Evolutionary conservation across 1,284 basidiomycete genomes (phyloP).

Genomic region (Malassezia furfur): DNA sequence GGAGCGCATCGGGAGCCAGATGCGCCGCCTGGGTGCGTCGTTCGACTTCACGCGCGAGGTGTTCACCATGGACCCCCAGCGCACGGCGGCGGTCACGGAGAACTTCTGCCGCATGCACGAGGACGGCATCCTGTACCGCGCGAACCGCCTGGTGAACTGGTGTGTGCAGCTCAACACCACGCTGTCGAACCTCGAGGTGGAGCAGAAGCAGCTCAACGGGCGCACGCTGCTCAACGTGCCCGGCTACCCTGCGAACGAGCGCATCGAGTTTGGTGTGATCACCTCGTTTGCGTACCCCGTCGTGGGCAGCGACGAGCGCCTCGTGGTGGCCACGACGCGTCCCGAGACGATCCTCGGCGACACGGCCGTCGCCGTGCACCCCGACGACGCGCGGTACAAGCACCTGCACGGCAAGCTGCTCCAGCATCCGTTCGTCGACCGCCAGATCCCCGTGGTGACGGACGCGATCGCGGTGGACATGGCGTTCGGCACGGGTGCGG

Average conservation of each 20-base stretch:
- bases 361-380: constrained; percentile 93
- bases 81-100: constrained; percentile 70
- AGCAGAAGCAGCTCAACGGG: constrained; percentile 83
- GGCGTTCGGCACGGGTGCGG: constrained; percentile 93
- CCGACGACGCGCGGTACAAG: constrained; percentile 83
- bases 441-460: constrained; percentile 77
- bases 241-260: constrained; percentile 86
- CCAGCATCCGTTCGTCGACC: constrained; percentile 77
- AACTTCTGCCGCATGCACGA: constrained; percentile 85
- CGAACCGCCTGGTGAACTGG: constrained; percentile 97
- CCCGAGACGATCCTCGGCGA: constrained; percentile 98
- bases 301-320: constrained; percentile 75
- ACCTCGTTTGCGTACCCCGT: constrained; percentile 90
- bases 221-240: constrained; percentile 81
- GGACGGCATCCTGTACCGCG: constrained; percentile 87
- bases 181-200: constrained; percentile 92
- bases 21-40: constrained; percentile 79
- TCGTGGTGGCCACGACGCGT: constrained; percentile 91
- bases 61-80: constrained; percentile 79
- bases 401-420: constrained; percentile 92
- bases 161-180: constrained; percentile 93
- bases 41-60: constrained; percentile 89
- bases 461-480: constrained; percentile 84
- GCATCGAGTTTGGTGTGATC: constrained; percentile 94
- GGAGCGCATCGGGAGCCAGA: constrained; percentile 76